These are phyloP conservation scores for Tuber microsphaerosporum DNA, from an alignment of 495 filamentous ascomycete species.

Conservation along the genomic window DNA sequence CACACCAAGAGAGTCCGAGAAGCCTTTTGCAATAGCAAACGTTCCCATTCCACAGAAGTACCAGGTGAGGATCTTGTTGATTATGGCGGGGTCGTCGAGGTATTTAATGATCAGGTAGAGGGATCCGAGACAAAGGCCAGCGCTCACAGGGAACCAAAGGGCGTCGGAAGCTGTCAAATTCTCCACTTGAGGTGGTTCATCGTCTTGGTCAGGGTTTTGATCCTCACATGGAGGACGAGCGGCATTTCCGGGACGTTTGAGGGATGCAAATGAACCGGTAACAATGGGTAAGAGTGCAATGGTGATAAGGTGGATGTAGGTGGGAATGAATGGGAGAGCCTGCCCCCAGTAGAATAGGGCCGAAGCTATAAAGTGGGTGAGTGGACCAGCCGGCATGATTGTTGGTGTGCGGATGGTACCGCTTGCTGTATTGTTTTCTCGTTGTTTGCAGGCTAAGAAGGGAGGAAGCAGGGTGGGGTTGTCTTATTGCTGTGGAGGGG, in stretches of 20 bases:
- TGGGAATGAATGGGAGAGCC: conserved; percentile 47
- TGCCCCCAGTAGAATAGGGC: conserved; percentile 2
- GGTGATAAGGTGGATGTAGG: conserved; percentile 60
- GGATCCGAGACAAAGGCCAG: conserved; percentile 62
- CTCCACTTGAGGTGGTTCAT: conserved; percentile 61
- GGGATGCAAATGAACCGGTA: conserved; percentile 62
- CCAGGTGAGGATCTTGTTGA: conserved; percentile 76
- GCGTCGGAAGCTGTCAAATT: conserved; percentile 74
- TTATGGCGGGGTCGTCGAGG: conserved; percentile 67
- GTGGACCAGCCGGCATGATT: not conserved
- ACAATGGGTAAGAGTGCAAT: conserved; percentile 68
- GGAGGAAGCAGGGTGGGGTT: not conserved
- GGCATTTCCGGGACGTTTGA: conserved; percentile 54
- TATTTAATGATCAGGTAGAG: conserved; percentile 88
- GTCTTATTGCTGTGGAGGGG: not conserved
- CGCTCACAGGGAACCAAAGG: conserved; percentile 76
- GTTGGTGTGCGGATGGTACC: not conserved
- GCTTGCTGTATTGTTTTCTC: not conserved
- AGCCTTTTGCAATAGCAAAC: conserved; percentile 61
- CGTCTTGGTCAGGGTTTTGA: conserved; percentile 50
- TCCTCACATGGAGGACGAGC: conserved; percentile 48
- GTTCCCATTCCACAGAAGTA: conserved; percentile 80
- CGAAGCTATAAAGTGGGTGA: conserved; percentile 8
- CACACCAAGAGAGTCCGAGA: conserved; percentile 61
- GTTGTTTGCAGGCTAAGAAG: not conserved